Percentiles rank a stretch among this genome's conserved stretches.
Conservation (phyloP, 1,284 basidiomycete species). For the Ustilago sp. region DNA sequence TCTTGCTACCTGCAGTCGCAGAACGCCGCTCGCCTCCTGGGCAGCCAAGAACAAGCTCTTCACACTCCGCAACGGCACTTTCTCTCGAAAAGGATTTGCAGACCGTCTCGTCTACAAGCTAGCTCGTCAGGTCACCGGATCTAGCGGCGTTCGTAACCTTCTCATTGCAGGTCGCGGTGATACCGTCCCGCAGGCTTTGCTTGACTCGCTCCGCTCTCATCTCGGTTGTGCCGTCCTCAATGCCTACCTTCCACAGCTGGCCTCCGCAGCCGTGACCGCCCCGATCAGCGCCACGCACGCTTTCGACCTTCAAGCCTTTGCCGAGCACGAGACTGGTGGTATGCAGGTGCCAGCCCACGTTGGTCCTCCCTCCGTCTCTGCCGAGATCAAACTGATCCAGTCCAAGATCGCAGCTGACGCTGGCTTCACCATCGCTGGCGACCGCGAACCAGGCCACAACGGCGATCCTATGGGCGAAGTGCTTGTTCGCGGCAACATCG, state of each 20-base stretch:
- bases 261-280: constrained; percentile 37
- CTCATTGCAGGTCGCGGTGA: constrained; percentile 42
- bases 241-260: constrained; percentile 48
- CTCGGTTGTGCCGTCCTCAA: constrained; percentile 65
- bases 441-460: constrained; percentile 23
- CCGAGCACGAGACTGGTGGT: constrained; percentile 42
- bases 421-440: constrained; percentile 38
- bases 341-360: constrained; percentile 58
- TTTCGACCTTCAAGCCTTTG: constrained; percentile 66
- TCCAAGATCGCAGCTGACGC: constrained; percentile 28
- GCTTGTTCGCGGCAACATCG: constrained; percentile 52
- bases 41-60: constrained; percentile 53
- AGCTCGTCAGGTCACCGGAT: constrained; percentile 38
- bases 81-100: constrained; percentile 34
- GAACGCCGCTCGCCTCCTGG: constrained; percentile 28
- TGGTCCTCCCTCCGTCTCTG: constrained; percentile 63
- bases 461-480: constrained; percentile 62
- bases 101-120: constrained; percentile 47
- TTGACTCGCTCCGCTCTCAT: constrained; percentile 62
- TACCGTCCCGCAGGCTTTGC: constrained; percentile 52
- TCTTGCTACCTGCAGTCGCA: constrained; percentile 34
- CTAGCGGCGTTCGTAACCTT: constrained; percentile 33
- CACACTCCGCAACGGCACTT: constrained; percentile 57
- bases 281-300: constrained; percentile 59
- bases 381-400: constrained; percentile 65